These are phyloP conservation scores for Hypoxylon perforatum DNA, from an alignment of 495 filamentous ascomycete species.

Conservation along the genomic window DNA sequence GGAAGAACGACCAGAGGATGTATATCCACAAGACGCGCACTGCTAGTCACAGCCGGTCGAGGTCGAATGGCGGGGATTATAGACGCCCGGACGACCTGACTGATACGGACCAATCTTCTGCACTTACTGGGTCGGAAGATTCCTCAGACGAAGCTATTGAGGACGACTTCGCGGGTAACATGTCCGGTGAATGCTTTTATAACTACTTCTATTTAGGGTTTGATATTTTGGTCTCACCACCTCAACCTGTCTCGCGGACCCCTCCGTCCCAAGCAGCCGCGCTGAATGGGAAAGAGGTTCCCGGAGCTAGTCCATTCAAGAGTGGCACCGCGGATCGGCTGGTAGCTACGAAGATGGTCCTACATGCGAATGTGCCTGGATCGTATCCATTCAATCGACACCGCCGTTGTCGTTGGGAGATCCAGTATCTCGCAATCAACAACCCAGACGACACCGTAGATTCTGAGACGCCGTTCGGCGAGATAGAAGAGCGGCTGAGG, in stretches of 20 bases:
- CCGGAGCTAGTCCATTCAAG: conserved; percentile 46
- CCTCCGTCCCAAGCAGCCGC: conserved; percentile 66
- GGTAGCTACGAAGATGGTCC: conserved; percentile 87
- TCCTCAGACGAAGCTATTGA: conserved; percentile 72
- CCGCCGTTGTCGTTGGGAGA: conserved; percentile 87
- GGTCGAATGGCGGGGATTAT: conserved; percentile 61
- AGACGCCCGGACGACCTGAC: conserved; percentile 68
- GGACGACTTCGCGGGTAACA: conserved; percentile 58
- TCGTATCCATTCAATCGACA: conserved; percentile 97
- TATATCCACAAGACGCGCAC: conserved; percentile 80
- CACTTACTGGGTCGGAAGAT: conserved; percentile 79
- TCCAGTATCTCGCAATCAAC: conserved; percentile 65
- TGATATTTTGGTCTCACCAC: conserved; percentile 89
- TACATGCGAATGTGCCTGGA: conserved; percentile 94
- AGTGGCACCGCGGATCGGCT: conserved; percentile 64
- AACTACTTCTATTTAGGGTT: conserved; percentile 97
- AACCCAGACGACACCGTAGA: conserved; percentile 54
- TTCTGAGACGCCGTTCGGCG: conserved; percentile 82
- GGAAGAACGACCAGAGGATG: conserved; percentile 90
- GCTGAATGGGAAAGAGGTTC: conserved; percentile 30
- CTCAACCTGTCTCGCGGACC: conserved; percentile 67
- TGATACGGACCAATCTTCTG: conserved; percentile 87
- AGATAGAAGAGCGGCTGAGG: conserved; percentile 72
- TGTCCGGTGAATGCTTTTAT: conserved; percentile 84
- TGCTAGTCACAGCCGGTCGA: conserved; percentile 56